Evolutionary conservation across 768 basidiomycete genomes (phyloP), one percentile per base, ranked within the genome.

Genomic region (Mycena galericulata): DNA sequence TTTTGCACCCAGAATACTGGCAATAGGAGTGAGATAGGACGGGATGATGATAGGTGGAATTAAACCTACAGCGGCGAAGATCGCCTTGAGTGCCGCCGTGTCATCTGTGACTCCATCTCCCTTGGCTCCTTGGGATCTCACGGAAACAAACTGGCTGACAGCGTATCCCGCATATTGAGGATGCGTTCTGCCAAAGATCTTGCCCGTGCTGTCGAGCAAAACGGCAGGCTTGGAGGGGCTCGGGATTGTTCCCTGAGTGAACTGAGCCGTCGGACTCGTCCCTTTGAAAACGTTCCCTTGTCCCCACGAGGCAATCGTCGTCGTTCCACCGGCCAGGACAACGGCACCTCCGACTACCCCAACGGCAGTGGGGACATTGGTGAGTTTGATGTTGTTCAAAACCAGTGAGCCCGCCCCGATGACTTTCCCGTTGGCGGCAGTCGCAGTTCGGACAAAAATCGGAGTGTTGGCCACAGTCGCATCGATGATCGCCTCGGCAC

Each of bases 211-310:
- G 68, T 90, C 88, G 18, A 93, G 75, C 34, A 95, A 78, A 55
- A 80, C 82, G 20, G 82, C 75, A 2, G 90, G 84, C 75, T 93
- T 93, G 65, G 79, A 78, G 0, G 87, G 83, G 7, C 81, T 76
- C 2, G 79, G 64, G 41, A 92, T 84, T 29, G 75, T 73, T 7
- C 82, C 87, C 77, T 92, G 86, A 7, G 80, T 81, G 74, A 87
- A 93, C 4, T 51, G 76, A 4, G 80, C 80, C 2, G 71, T 65
- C 5, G 82, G 70, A 59, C 79, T 81, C 8, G 84, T 80, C 18
- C 92, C 92, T 4, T 78, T 80, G 76, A 86, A 94, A 26, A 91
- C 83, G 65, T 94, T 92, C 41, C 93, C 93, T 77, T 94, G 92
- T 2, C 82, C 92, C 93, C 93, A 94, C 15, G 88, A 86, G 0